phyloP scores from a whole-genome alignment of 2,329 filamentous ascomycete species.

The Colletotrichum tropicale region DNA sequence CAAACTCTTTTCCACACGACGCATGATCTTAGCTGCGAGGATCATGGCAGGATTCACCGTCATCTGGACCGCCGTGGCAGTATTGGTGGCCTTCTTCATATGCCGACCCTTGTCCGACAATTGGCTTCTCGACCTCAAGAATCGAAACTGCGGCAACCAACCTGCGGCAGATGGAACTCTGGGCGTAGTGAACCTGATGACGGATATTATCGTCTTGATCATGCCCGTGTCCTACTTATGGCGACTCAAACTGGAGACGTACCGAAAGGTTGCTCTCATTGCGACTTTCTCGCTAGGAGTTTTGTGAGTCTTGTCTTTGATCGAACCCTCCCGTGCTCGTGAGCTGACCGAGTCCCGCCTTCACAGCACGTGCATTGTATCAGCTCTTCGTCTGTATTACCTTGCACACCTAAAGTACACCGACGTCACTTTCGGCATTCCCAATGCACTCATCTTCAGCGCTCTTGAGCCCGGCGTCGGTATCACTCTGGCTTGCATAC shows the following conservation, averaged over 20 bases:
- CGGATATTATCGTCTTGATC: constrained; percentile 27
- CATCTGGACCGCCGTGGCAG: constrained; percentile 29
- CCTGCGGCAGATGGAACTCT: constrained; percentile 31
- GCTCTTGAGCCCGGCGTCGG: constrained; percentile 42
- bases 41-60: constrained; percentile 28
- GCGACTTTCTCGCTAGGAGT: constrained; percentile 36
- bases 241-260: constrained; percentile 27
- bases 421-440: constrained; percentile 37
- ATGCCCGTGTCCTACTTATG: constrained; percentile 29
- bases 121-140: constrained; percentile 29
- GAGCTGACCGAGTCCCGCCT: neutral
- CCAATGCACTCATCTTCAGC: constrained; percentile 37
- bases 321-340: neutral
- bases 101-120: constrained; percentile 39
- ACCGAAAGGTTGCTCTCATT: constrained; percentile 33
- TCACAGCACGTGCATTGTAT: constrained; percentile 37
- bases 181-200: constrained; percentile 27
- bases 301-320: constrained; percentile 28
- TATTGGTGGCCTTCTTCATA: constrained; percentile 35
- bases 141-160: constrained; percentile 28
- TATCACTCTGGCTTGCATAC: constrained; percentile 42
- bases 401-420: constrained; percentile 35
- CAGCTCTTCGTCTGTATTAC: constrained; percentile 35
- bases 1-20: constrained; percentile 29
- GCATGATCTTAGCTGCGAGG: constrained; percentile 26